Percentiles rank a stretch among this genome's conserved stretches.
Evolutionary conservation across 1,139 yeast genomes (phyloP).

Genomic region (Pichia sp.): DNA sequence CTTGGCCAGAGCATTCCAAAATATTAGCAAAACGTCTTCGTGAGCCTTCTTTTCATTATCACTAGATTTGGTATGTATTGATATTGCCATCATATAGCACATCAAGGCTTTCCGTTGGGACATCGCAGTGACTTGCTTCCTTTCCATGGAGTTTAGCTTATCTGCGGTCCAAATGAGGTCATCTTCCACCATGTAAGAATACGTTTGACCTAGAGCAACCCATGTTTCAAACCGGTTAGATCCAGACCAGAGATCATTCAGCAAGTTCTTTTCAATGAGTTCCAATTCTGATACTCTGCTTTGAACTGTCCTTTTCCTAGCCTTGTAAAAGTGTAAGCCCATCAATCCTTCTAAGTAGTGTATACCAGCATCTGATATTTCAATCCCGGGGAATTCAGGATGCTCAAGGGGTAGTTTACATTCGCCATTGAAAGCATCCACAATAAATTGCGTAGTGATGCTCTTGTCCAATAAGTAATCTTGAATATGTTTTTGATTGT

Average conservation of each 20-base stretch:
- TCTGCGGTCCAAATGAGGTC: conserved; percentile 90
- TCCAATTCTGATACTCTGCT: conserved; percentile 79
- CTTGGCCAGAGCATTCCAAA: conserved; percentile 54
- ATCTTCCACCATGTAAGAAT: conserved; percentile 74
- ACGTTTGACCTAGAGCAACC: conserved; percentile 78
- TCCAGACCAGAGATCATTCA: conserved; percentile 59
- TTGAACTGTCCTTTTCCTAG: conserved; percentile 67
- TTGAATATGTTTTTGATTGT: conserved; percentile 41
- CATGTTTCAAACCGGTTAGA: conserved; percentile 76
- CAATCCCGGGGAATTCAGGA: conserved; percentile 29
- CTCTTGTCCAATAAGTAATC: conserved; percentile 43
- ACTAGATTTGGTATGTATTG: conserved; percentile 31
- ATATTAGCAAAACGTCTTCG: conserved; percentile 31
- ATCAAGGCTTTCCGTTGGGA: conserved; percentile 64
- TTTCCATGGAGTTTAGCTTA: conserved; percentile 57
- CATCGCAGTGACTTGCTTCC: conserved; percentile 55
- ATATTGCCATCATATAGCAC: conserved; percentile 75
- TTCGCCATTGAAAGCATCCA: conserved; percentile 54
- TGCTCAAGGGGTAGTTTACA: conserved; percentile 33
- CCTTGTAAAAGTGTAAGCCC: conserved; percentile 56
- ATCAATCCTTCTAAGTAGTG: conserved; percentile 69
- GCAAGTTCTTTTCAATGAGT: conserved; percentile 58
- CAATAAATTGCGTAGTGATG: conserved; percentile 44
- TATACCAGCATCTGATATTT: conserved; percentile 47
- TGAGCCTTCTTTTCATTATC: conserved; percentile 18